These are phyloP conservation scores for Heterococcus sp. DNA, from an alignment of 108 stramenopile genomes.

Conservation along the genomic window DNA sequence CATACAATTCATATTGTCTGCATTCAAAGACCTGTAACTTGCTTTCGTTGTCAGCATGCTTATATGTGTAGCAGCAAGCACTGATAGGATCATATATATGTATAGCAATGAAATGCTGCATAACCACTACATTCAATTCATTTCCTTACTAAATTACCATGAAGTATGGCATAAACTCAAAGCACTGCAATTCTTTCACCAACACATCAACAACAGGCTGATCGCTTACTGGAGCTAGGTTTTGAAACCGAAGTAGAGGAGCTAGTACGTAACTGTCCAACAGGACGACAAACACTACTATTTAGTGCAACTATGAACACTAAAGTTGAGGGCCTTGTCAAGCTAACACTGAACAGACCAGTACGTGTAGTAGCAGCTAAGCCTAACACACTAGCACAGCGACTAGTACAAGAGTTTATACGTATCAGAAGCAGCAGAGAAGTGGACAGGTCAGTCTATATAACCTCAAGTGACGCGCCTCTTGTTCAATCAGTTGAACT, in stretches of 20 bases:
- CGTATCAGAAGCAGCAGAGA: slow-evolving; percentile 58
- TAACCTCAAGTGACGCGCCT: too few relatives aligned
- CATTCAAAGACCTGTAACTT: not conserved
- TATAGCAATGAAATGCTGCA: too few relatives aligned
- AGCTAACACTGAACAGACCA: slow-evolving; percentile 79
- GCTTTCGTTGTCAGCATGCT: not conserved
- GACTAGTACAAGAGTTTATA: slow-evolving; percentile 95
- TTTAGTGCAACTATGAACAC: slow-evolving; percentile 98
- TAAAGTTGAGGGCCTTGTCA: slow-evolving; percentile 84
- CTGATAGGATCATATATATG: too few relatives aligned
- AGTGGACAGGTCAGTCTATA: not conserved
- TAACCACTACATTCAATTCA: too few relatives aligned
- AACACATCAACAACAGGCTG: slow-evolving; percentile 80
- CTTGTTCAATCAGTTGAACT: too few relatives aligned
- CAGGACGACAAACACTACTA: slow-evolving; percentile 82
- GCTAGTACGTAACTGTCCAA: slow-evolving; percentile 81
- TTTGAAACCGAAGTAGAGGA: slow-evolving; percentile 90
- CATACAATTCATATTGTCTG: not conserved
- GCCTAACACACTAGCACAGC: slow-evolving; percentile 67
- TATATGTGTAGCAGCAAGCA: too few relatives aligned
- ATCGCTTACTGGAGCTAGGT: slow-evolving; percentile 87
- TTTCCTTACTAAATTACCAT: too few relatives aligned
- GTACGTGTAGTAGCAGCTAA: slow-evolving; percentile 69
- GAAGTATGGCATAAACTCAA: too few relatives aligned
- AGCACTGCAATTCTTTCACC: too few relatives aligned